Evolutionary conservation across 805 yeast species (phyloP).

Genomic region (Wickerhamiella azyma): DNA sequence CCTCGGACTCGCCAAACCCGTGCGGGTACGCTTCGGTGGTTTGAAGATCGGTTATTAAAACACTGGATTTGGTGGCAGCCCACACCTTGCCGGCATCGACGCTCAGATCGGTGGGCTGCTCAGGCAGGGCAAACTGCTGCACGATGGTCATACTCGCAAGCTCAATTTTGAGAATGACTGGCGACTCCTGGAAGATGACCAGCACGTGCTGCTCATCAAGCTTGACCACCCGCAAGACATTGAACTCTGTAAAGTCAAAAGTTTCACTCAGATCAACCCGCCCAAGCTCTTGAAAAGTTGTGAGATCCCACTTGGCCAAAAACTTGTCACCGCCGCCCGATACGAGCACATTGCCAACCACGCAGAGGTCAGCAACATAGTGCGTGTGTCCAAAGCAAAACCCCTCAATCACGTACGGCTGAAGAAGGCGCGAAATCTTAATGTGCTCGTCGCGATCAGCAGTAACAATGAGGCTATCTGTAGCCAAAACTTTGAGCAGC

Average conservation of each 20-base stretch:
- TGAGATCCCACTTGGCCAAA: conserved; percentile 72
- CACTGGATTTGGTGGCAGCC: conserved; percentile 4
- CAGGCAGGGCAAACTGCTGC: conserved; percentile 7
- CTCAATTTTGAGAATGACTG: conserved; percentile 8
- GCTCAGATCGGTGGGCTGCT: conserved; percentile 9
- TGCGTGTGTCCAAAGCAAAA: conserved; percentile 81
- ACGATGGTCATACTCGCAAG: conserved; percentile 7
- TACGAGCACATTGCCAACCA: conserved; percentile 47
- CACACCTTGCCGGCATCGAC: conserved; percentile 5
- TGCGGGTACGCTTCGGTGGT: not conserved
- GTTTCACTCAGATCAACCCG: conserved; percentile 36
- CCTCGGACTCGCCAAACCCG: conserved; percentile 4
- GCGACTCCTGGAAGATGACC: conserved; percentile 12
- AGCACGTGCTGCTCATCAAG: conserved; percentile 3
- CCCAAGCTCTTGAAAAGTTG: conserved; percentile 34
- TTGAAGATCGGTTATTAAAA: not conserved
- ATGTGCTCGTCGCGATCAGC: conserved; percentile 96
- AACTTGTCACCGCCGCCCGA: conserved; percentile 88
- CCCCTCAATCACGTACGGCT: conserved; percentile 59
- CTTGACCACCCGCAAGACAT: conserved; percentile 11
- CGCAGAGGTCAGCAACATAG: conserved; percentile 52
- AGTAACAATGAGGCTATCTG: conserved; percentile 46
- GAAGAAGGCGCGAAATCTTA: conserved; percentile 67
- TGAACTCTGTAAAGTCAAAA: conserved; percentile 20
- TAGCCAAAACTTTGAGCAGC: conserved; percentile 55